A percentile compares a stretch with the other conserved stretches of the same genome.
These are phyloP conservation scores for Barnettozyma pratensis DNA, from an alignment of 805 yeast species.

Conservation along the genomic window DNA sequence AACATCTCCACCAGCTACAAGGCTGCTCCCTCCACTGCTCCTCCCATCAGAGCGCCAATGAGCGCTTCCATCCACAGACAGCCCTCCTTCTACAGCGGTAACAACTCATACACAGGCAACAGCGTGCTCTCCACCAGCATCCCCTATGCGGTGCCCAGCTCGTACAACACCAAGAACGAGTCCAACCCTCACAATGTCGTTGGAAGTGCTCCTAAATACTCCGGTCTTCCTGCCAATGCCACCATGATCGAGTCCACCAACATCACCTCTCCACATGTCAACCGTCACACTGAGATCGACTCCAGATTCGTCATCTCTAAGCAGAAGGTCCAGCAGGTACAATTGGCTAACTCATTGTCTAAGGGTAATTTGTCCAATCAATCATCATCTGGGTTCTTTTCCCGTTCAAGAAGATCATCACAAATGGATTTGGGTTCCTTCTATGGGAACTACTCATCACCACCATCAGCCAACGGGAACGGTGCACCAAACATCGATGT, in stretches of 20 bases:
- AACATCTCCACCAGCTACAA: constrained; percentile 1
- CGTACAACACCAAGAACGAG: constrained; percentile 43
- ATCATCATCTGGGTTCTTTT: constrained; percentile 36
- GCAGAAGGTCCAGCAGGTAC: constrained; percentile 48
- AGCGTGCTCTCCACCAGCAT: constrained; percentile 19
- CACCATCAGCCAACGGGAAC: constrained; percentile 1
- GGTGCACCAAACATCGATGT: constrained; percentile 6
- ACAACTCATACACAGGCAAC: constrained; percentile 14
- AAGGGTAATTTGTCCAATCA: constrained; percentile 9
- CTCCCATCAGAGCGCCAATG: constrained; percentile 27
- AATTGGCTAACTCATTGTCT: constrained; percentile 19
- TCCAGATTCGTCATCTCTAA: constrained; percentile 81
- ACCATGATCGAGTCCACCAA: constrained; percentile 49
- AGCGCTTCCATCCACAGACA: constrained; percentile 25
- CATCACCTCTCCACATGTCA: constrained; percentile 65
- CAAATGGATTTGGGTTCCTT: constrained; percentile 25
- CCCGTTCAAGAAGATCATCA: constrained; percentile 38
- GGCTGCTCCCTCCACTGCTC: constrained; percentile 15
- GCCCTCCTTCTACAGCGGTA: constrained; percentile 15
- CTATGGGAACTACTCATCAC: constrained; percentile 18
- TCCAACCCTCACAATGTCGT: constrained; percentile 18
- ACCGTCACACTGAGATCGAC: constrained; percentile 56
- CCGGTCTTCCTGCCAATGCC: constrained; percentile 35
- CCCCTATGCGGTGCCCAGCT: constrained; percentile 22
- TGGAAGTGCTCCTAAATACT: constrained; percentile 27